Conservation (phyloP, 2,329 filamentous ascomycete species). For the Gaeumannomyces sp. region DNA sequence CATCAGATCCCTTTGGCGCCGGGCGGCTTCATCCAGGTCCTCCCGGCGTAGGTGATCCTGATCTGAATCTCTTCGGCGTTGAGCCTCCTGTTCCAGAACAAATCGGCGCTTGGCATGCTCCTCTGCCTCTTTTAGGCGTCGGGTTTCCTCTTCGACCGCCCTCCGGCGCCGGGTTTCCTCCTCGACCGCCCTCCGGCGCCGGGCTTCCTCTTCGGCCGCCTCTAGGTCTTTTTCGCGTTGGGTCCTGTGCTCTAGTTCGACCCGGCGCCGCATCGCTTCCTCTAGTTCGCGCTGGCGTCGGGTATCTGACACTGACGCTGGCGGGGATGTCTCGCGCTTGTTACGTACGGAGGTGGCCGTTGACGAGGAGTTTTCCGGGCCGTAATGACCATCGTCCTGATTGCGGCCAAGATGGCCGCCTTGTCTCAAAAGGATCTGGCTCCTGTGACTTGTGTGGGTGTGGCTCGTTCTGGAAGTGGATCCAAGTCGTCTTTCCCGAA, state of each 20-base stretch:
- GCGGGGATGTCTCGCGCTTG: neutral
- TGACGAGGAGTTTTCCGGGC: neutral
- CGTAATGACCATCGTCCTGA: neutral
- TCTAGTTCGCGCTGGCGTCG: neutral
- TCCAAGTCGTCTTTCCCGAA: slow-evolving; percentile 47
- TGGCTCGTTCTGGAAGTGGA: neutral
- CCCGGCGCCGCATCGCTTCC: too few relatives aligned
- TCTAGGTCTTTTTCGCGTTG: neutral
- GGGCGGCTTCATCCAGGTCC: too few relatives aligned
- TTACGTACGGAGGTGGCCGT: neutral
- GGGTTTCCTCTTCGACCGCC: neutral
- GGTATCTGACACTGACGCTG: neutral
- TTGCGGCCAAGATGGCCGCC: too few relatives aligned
- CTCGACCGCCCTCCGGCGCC: neutral
- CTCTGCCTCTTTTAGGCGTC: neutral
- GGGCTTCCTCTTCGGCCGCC: too few relatives aligned
- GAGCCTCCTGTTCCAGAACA: too few relatives aligned
- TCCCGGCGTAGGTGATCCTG: too few relatives aligned
- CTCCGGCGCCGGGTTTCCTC: neutral
- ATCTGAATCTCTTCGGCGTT: too few relatives aligned
- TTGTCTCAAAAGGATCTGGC: neutral
- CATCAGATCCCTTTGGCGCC: too few relatives aligned
- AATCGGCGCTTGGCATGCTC: neutral
- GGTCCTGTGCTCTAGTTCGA: neutral
- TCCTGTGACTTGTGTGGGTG: too few relatives aligned